A percentile compares a stretch with the other conserved stretches of the same genome.
phyloP scores from a whole-genome alignment of 345 rosid species.

The Noccaea bulbosa region DNA sequence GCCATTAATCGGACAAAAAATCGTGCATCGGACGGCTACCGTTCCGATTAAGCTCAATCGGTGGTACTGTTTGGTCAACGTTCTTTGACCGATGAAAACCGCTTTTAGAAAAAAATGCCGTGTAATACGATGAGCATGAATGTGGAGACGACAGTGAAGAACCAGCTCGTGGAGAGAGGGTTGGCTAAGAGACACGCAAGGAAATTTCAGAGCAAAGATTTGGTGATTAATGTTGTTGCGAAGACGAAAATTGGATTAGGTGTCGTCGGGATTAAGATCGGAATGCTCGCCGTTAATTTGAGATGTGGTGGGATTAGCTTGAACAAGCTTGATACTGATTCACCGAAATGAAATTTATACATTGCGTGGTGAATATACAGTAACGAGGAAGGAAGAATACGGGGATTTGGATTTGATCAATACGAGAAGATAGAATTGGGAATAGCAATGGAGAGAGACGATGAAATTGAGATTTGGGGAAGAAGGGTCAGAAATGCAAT shows the following conservation, averaged over 20 bases:
- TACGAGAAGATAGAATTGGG: no score
- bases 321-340: constrained; percentile 53
- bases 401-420: no score
- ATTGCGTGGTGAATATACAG: constrained; percentile 40
- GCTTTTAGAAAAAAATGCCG: no score
- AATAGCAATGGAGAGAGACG: no score
- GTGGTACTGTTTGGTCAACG: no score
- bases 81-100: no score
- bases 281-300: constrained; percentile 57
- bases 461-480: no score
- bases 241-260: constrained; percentile 62
- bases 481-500: no score
- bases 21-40: no score
- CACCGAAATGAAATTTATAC: constrained; percentile 47
- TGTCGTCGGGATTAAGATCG: constrained; percentile 48
- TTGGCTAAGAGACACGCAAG: constrained; percentile 46
- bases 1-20: no score
- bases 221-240: constrained; percentile 58
- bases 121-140: constrained; percentile 64
- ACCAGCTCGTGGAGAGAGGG: constrained; percentile 48
- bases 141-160: constrained; percentile 52
- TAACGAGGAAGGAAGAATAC: neutral
- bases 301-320: constrained; percentile 58
- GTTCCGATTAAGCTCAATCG: no score
- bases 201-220: constrained; percentile 46